Base-by-base conservation (phyloP, 345 rosid species). In the Viola odorata region DNA sequence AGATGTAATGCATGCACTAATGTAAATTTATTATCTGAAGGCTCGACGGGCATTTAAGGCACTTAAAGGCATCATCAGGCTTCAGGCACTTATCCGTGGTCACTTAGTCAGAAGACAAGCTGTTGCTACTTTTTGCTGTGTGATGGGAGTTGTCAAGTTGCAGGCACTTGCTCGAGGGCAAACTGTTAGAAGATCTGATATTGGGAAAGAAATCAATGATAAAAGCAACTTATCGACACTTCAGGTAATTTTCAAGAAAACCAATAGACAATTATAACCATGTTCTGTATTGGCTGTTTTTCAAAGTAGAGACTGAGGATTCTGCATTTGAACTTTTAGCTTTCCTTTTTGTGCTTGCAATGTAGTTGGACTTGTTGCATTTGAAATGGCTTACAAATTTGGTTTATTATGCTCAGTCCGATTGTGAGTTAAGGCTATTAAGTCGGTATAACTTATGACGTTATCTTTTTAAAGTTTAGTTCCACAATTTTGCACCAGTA, bases 91-190 rank as follows among this genome's bases (percentile, higher is more conserved):
- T 62, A 86, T 89, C 64, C 96, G 97, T 66, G 99, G 99, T 55
- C 97, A 94, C 70, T 79, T 94, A 73, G 91, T 89, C 70, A 83
- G 96, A 78, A 84, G 95, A 69, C 99, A 87, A 77, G 96, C 97
- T 62, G 80, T 84, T 69, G 77, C 90, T 63, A 85, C 99, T 70
- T 71, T 94, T 54, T 74, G 73, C 72, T 81, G 84, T 68, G 74
- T 86, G 79, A 82, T 85, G 83, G 96, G 91, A 55, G 76, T 92
- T 54, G 91, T 94, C 59, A 94, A 75, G 78, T 73, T 94, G 57
- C 99, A 94, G 80, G 91, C 96, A 14, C 55, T 74, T 57, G 84
- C 77, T 73, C 88, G 95, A 64, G 97, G 96, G 61, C 69, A 51
- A 73, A 67, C 54, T 53, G 72, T 82, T 67, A 82, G 97, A 63